A percentile compares a stretch with the other conserved stretches of the same genome.
Conservation (phyloP, 805 yeast species). For the Metschnikowia corniflorae region DNA sequence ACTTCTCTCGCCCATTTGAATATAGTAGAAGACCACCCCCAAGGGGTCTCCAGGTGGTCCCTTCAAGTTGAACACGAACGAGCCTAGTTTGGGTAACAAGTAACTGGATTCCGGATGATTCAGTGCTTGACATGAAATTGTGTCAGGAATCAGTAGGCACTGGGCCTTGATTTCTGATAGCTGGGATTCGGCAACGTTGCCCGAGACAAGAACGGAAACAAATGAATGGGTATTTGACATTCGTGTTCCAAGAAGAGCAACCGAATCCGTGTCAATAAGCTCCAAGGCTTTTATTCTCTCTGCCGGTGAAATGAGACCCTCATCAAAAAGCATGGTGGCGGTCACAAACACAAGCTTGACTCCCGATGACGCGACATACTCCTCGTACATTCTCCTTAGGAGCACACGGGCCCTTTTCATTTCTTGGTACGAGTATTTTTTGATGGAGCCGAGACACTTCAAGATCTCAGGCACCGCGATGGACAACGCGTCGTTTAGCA, state of each 20-base stretch:
- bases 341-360: slow-evolving; percentile 49
- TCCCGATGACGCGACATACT: slow-evolving; percentile 42
- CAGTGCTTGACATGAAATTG: background rate
- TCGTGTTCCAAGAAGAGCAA: slow-evolving; percentile 25
- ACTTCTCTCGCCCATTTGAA: slow-evolving; percentile 53
- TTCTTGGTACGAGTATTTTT: slow-evolving; percentile 24
- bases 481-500: slow-evolving; percentile 33
- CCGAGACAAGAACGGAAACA: slow-evolving; percentile 48
- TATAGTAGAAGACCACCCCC: slow-evolving; percentile 44
- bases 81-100: slow-evolving; percentile 2
- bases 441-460: slow-evolving; percentile 13
- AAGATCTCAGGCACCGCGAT: slow-evolving; percentile 31
- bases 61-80: background rate
- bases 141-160: slow-evolving; percentile 1
- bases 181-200: slow-evolving; percentile 35
- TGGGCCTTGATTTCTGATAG: slow-evolving; percentile 13
- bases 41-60: slow-evolving; percentile 6
- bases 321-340: slow-evolving; percentile 51
- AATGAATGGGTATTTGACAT: slow-evolving; percentile 30
- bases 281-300: slow-evolving; percentile 57
- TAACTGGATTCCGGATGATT: slow-evolving; percentile 7
- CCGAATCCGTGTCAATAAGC: slow-evolving; percentile 35
- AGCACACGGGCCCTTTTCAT: slow-evolving; percentile 45
- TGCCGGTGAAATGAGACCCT: slow-evolving; percentile 50
- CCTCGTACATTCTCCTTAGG: slow-evolving; percentile 46